phyloP scores from a whole-genome alignment of 139 green algal species.

The Eudorina sp. region DNA sequence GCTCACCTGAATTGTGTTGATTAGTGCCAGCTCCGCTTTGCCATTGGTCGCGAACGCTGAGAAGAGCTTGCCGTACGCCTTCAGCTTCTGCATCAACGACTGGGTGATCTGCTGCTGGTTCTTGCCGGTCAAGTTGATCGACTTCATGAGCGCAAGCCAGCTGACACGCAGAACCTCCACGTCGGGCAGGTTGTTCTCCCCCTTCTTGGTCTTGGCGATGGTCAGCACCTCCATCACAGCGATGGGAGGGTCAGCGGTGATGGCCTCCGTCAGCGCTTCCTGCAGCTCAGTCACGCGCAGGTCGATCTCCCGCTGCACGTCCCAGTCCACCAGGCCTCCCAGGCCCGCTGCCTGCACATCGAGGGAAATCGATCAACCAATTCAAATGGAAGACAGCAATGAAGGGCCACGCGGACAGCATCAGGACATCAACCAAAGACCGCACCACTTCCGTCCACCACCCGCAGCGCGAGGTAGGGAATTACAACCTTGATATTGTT shows the following conservation, averaged over 20 bases:
- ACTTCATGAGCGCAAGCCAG: constrained; percentile 85
- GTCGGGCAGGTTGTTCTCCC: constrained; percentile 75
- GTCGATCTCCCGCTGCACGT: constrained; percentile 87
- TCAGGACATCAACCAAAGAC: background rate
- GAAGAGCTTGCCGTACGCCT: constrained; percentile 86
- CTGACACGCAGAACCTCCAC: constrained; percentile 78
- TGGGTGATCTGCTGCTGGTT: constrained; percentile 93
- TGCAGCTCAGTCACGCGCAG: constrained; percentile 83
- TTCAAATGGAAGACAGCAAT: background rate
- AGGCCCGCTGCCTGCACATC: constrained; percentile 69
- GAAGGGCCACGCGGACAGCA: background rate
- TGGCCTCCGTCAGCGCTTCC: constrained; percentile 72
- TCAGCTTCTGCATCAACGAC: constrained; percentile 80
- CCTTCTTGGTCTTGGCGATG: constrained; percentile 80
- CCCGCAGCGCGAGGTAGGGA: too few species aligned
- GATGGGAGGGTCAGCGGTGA: constrained; percentile 73
- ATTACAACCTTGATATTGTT: too few species aligned
- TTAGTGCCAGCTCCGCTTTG: constrained; percentile 88
- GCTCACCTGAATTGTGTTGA: constrained; percentile 83
- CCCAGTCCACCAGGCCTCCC: constrained; percentile 86
- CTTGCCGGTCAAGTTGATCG: constrained; percentile 87
- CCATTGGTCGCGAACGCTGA: constrained; percentile 72
- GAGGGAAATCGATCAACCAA: background rate
- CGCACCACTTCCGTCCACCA: too few species aligned
- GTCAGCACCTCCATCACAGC: constrained; percentile 67